Base-by-base conservation (phyloP, 805 yeast species). In the Monosporozyma solicola region DNA sequence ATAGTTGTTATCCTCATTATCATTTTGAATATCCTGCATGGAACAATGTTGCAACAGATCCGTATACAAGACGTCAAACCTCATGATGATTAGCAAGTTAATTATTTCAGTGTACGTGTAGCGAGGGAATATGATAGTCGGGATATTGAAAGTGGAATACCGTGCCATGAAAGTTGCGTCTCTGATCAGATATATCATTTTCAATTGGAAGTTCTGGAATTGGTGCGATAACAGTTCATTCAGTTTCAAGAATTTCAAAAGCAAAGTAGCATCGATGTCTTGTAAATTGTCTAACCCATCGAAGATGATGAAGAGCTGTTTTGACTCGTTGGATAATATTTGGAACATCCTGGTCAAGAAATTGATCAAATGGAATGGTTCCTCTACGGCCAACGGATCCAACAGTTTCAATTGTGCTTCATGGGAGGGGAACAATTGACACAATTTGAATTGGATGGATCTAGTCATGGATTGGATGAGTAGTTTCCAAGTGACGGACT, bases 201-300 rank as follows among this genome's bases (percentile, higher is more conserved):
- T 65, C 32, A 67, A 52, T 33, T 65, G 53, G 13, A 64, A 50
- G 31, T 60, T 61, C 50, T 15, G 53, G 41, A 4, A 2, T 47
- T 47, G 49, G 22, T 32, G 37, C 4, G 52, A 22, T 25, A 67
- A 41, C 16, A 58, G 49, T 55, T 66, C 69, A 51, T 61, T 60
- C 20, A 67, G 41, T 48, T 61, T 63, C 1, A 67, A 43, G 44
- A 65, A 59, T 37, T 61, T 64, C 24, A 59, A 56, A 16, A 65
- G 54, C 11, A 66, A 52, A 15, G 61, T 61, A 3, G 64, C 64
- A 52, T 68, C 70, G 9, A 68, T 47, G 53, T 68, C 70, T 47
- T 63, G 65, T n/a, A 67, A 53, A 31, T 57, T 57, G 50, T 68
- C 71, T 25, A 68, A 57, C 11, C 69, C 70, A 58, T 68, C 72